These are phyloP conservation scores for Rachicladosporium sp. DNA, from an alignment of 2,329 filamentous ascomycete genomes.

Conservation along the genomic window DNA sequence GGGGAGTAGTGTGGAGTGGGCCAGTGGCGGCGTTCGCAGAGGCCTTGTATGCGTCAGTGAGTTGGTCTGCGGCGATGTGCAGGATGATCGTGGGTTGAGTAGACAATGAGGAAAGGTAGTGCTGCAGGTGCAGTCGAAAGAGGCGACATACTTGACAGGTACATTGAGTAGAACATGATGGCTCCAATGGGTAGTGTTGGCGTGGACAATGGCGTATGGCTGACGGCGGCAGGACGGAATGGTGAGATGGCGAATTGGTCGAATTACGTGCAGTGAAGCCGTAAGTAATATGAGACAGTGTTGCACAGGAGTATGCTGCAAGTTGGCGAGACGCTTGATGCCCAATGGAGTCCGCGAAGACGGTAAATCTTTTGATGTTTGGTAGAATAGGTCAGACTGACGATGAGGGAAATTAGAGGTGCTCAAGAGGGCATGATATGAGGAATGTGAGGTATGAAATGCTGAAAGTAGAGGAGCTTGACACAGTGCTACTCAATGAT, in stretches of 20 bases:
- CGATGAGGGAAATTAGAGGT: slow-evolving; percentile 8
- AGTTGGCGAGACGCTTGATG: slow-evolving; percentile 5
- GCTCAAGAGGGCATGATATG: slow-evolving; percentile 4
- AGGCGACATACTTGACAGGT: slow-evolving; percentile 41
- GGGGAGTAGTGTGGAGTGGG: slow-evolving; percentile 79
- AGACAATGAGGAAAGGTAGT: slow-evolving; percentile 12
- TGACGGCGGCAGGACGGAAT: slow-evolving; percentile 4
- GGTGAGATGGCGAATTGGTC: slow-evolving; percentile 8
- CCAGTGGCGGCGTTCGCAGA: slow-evolving; percentile 92
- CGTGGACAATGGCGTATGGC: background rate
- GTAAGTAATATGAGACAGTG: slow-evolving; percentile 7
- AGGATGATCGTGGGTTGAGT: background rate
- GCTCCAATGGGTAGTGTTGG: slow-evolving; percentile 7
- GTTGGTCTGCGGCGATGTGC: slow-evolving; percentile 1
- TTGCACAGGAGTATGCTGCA: slow-evolving; percentile 18
- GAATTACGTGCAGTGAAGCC: slow-evolving; percentile 14
- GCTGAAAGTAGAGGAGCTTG: slow-evolving; percentile 9
- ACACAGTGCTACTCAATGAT: slow-evolving; percentile 15
- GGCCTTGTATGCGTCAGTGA: slow-evolving; percentile 43
- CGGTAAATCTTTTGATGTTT: background rate
- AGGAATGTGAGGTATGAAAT: slow-evolving; percentile 6
- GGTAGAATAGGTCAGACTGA: slow-evolving; percentile 7
- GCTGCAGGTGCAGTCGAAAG: background rate
- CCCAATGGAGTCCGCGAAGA: slow-evolving; percentile 2
- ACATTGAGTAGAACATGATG: slow-evolving; percentile 35